Evolutionary conservation across 73 alveolate genomes (phyloP), one percentile per base, ranked within the genome.

Genomic region (Paramecium bursaria): DNA sequence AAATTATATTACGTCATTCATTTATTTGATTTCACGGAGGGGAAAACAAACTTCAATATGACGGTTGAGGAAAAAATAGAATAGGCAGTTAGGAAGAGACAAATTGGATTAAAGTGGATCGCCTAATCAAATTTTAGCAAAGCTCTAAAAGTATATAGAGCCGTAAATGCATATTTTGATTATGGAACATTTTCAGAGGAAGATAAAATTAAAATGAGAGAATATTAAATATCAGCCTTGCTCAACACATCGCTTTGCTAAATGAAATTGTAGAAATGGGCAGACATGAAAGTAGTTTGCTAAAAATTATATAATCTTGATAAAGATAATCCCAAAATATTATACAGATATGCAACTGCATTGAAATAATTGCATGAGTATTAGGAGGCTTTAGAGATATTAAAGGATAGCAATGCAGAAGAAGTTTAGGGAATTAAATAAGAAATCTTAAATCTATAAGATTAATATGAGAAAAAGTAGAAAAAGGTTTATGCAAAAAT

Each of bases 81-180:
- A 21, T 54, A 79, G 54, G 89, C 89, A 0, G n/a, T 53, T 7
- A 61, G 89, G 30, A 79, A 79, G 44, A 79, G 46, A 55, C 1
- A 53, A 23, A 51, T 79, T 10, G 89, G 89, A 0, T 49, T 79
- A 26, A 79, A 55, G 19, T 79, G 75, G 60, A 79, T 79, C 15
- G 51, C 75, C 15, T 21, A 79, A 29, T 54, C 51, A 54, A 79
- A 79, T 19, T 79, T 25, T 42, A 79, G 31, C 23, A 79, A 79
- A 52, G 89, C 89, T 3, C 26, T 47, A 13, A 79, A 79, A 79
- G 76, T 73, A 39, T 79, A 53, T 33, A 50, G 54, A 79, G 67
- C 89, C 0, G 54, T 79, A 4, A 79, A 79, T 54, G 89, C 89
- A 13, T 79, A 53, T 73, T 79, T 79, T 42, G 89, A 79, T 42